A percentile compares a stretch with the other conserved stretches of the same genome.
Evolutionary conservation across 768 basidiomycete genomes (phyloP).

Genomic region (Lentinula guzmanii): DNA sequence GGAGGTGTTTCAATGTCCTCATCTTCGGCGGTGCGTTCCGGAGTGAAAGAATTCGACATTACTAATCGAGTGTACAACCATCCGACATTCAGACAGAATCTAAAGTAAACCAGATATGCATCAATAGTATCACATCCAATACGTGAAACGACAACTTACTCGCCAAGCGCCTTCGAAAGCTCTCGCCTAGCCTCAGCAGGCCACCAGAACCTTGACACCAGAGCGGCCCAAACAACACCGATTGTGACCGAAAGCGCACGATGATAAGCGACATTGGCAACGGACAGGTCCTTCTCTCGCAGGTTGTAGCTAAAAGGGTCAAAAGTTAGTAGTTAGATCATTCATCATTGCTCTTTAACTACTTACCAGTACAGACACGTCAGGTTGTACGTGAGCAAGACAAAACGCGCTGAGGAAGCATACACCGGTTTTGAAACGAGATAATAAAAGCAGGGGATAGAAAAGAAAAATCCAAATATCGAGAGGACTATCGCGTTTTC

Average conservation of each 20-base stretch:
- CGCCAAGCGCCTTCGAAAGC: slow-evolving; percentile 76
- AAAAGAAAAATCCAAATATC: slow-evolving; percentile 82
- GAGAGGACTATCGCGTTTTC: slow-evolving; percentile 71
- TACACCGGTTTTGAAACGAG: slow-evolving; percentile 77
- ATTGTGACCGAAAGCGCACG: slow-evolving; percentile 76
- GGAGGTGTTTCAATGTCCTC: not conserved
- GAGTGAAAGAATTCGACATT: slow-evolving; percentile 73
- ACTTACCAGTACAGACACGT: slow-evolving; percentile 64
- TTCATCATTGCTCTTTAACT: not conserved
- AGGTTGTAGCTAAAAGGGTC: slow-evolving; percentile 62
- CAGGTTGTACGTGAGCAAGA: slow-evolving; percentile 84
- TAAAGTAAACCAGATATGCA: slow-evolving; percentile 20
- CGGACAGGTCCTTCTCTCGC: slow-evolving; percentile 54
- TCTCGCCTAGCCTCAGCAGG: slow-evolving; percentile 90
- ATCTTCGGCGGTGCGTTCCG: slow-evolving; percentile 31
- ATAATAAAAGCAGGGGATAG: slow-evolving; percentile 91
- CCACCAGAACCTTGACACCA: slow-evolving; percentile 93
- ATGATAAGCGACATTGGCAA: slow-evolving; percentile 65
- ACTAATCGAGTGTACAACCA: slow-evolving; percentile 94
- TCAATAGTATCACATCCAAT: not conserved
- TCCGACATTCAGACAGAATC: slow-evolving; percentile 89
- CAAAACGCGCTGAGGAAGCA: slow-evolving; percentile 71
- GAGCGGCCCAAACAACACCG: slow-evolving; percentile 85
- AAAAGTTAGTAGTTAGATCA: not conserved
- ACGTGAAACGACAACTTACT: slow-evolving; percentile 38